Base-by-base conservation (phyloP, 176 grass and related monocot species). In the Oryza officinalis region DNA sequence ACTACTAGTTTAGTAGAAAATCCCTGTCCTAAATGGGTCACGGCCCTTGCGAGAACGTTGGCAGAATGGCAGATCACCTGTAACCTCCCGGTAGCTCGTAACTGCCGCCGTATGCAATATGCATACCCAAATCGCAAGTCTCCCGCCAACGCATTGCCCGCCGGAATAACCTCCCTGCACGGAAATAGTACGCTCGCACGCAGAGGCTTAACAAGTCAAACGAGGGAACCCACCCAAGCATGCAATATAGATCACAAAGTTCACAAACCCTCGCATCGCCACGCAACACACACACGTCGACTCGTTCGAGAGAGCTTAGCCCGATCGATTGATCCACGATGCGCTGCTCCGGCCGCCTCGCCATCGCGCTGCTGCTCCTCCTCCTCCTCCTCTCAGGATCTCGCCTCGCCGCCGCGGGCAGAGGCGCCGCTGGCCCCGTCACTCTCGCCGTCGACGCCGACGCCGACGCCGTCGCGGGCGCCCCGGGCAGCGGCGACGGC, bases 201-300 rank as follows among this genome's bases (percentile, higher is more conserved):
- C 25, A 46, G 35, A 10, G 43, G 75, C 27, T 84, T 84, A 61
- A 79, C 81, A 22, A n/a, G n/a, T 70, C 87, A 89, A 80, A 61
- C 8, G 2, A 31, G 2, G 8, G 4, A 5, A 38, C 25, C 18
- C 17, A 23, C 64, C 4, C 4, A 1, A 22, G 52, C 52, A 57
- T 57, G 18, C 52, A n/a, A n/a, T n/a, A 50, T 7, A 3, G 47
- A 15, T 50, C 47, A 30, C n/a, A 35, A 6, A 35, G 0, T 35
- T 35, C 33, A 35, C 63, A 65, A 65, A 57, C 31, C 59, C 73
- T 78, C 81, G 12, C 68, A 79, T 74, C 74, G 43, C 38, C 65
- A 17, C 38, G 44, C 13, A 46, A n/a, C 27, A 30, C 44, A n/a
- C 27, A 30, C 44, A 3, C 74, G 30, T 2, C 2, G 41, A 12